Evolutionary conservation across 2,329 filamentous ascomycete species (phyloP), one percentile per base, ranked within the genome.

Genomic region (Bipolaris cookei): DNA sequence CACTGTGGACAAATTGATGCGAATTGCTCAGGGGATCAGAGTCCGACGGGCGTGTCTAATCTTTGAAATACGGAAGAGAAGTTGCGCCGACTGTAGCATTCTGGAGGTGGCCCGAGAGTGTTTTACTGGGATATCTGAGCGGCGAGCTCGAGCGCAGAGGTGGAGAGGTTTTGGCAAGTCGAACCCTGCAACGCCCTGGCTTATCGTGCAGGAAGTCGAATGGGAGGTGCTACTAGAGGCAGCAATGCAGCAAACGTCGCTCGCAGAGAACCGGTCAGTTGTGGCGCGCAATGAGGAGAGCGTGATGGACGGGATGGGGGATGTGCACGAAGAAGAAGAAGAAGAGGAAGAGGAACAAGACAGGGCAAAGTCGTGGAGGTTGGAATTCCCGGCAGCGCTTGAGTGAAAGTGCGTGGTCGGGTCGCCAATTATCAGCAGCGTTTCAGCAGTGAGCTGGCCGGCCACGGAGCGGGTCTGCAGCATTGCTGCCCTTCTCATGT

Each of bases 81-180:
- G 67, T 58, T 76, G 73, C 65, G 71, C 67, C 68, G 72, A 74
- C 70, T 75, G 65, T 77, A 73, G 75, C 75, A 77, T 77, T 74
- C 76, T 77, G 68, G 65, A 70, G 63, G 66, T 67, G 67, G 57
- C 63, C 62, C 64, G 64, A 63, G 66, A 59, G 65, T 62, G 67
- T 65, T 66, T 70, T 69, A 66, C 63, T 61, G 64, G 62, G 64
- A 65, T 63, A 63, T 63, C 64, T 72, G 71, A 70, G 70, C 67
- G 68, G 66, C 71, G 65, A 70, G 63, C 60, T 56, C 65, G 65
- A 69, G 64, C 66, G 70, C 71, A 67, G 64, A 67, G 67, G 69
- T 67, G 71, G 67, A 69, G 66, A 66, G 39, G 64, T 58, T 68
- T 71, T 74, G 65, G 72, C 66, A 76, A 72, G 73, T 70, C 66